Base-by-base conservation (phyloP, 805 yeast genomes). In the Candida boleticola region DNA sequence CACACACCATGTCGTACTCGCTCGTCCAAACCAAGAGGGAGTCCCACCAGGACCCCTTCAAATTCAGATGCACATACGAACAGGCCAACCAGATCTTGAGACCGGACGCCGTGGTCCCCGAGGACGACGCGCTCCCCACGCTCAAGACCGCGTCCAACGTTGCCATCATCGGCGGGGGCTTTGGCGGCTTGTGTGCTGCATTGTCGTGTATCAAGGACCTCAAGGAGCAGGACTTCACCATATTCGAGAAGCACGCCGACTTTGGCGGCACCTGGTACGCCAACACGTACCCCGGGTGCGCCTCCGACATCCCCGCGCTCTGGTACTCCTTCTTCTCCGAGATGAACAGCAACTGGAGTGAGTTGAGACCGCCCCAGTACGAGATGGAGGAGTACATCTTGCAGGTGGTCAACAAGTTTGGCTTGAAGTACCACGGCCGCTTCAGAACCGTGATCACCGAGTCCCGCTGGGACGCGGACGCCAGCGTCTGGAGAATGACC, bases 241-340 rank as follows among this genome's bases (percentile, higher is more conserved):
- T 69, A 11, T 65, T 69, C 40, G 74, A 69, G 42, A 66, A 64
- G 43, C 72, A 67, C 45, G 56, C 54, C 37, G 50, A 62, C 34
- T 64, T 65, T 48, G 73, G 74, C 14, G 73, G 74, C 11, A 68
- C 73, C 18, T 69, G 74, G 74, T 68, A 62, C 51, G 73, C 73
- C 16, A 69, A 69, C 47, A 64, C 73, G 4, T 69, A 68, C 44
- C 74, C 74, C 2, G 73, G 73, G 1, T 65, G 73, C 49, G 73
- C 73, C n/a, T 59, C 64, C 18, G 74, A 69, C 51, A 65, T 69
- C 36, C 74, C 74, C 5, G 73, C 73, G 2, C 41, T 64, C 20
- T 69, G 71, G 71, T 68, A 68, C 46, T 62, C 68, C 13, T 56
- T 57, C 35, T 62, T 54, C 29, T 51, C 52, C 29, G 71, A 61